Evolutionary conservation across 306 rosid species (phyloP), one percentile per base, ranked within the genome.

Genomic region (Sindora glabra): DNA sequence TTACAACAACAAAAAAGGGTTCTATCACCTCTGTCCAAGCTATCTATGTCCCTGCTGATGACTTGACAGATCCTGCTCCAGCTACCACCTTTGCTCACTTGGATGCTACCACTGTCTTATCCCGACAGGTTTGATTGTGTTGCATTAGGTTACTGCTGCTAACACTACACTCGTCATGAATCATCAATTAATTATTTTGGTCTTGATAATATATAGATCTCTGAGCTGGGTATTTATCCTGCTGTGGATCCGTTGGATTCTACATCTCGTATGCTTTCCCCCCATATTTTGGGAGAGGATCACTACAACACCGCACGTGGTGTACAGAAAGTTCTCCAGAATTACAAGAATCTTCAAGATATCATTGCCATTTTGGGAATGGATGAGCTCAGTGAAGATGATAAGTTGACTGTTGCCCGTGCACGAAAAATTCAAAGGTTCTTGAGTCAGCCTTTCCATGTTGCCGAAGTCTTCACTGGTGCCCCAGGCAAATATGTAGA

Each of bases 361-460:
- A 92, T 92, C 56, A 92, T 92, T 80, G 99, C 99, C 15, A 92
- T 92, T 86, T 74, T 92, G 88, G 99, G 99, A 58, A 92, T 92
- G 99, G 99, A 92, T 48, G 99, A 92, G 85, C 96, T 92, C 24
- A 92, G 99, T 82, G 99, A 92, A 77, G 96, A 92, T 34, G 99
- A 92, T 75, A 92, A 92, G 59, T 64, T 92, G 74, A 92, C 99
- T 13, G 99, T 92, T 33, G 96, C 96, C 5, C 99, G 99, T 68
- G 99, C 99, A 32, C 96, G 99, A 50, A 92, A 92, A 57, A 92
- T 92, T 65, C 49, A 26, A 56, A 56, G 77, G 62, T 92, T 92
- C 87, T 62, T 92, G 67, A 92, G 99, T 55, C 99, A 92, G 83
- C 99, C 99, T 44, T 92, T 92, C 99, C 99, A 92, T 56, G 99